Conservation (phyloP, 257 asterid species). For the Plantago major region DNA sequence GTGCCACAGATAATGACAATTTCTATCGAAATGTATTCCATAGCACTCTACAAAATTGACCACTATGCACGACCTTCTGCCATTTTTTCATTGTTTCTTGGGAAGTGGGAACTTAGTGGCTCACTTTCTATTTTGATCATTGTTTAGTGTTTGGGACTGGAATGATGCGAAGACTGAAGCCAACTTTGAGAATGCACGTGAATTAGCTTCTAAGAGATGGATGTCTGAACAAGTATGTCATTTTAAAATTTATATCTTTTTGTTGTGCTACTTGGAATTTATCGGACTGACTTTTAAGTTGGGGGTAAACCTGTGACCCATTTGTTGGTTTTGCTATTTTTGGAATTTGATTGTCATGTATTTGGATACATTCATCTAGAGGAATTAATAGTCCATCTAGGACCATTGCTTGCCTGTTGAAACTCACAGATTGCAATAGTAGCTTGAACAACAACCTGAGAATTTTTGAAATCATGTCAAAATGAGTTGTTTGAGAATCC, state of each 20-base stretch:
- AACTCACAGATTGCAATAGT: neutral
- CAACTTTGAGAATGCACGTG: slow-evolving; percentile 75
- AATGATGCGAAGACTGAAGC: slow-evolving; percentile 44
- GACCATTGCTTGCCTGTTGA: neutral
- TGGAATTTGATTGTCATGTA: neutral
- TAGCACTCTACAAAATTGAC: slow-evolving; percentile 7
- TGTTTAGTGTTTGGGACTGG: slow-evolving; percentile 90
- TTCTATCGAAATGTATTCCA: neutral
- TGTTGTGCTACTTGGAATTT: neutral
- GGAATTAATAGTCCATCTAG: neutral
- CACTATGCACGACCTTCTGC: neutral
- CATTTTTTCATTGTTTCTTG: neutral
- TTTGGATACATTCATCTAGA: neutral
- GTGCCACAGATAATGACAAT: no score
- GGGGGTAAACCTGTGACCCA: no score
- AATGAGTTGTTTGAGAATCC: no score
- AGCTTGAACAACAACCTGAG: no score
- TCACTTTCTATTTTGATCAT: slow-evolving; percentile 9
- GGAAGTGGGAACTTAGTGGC: slow-evolving; percentile 1
- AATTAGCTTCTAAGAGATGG: slow-evolving; percentile 84
- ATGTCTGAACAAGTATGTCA: slow-evolving; percentile 46
- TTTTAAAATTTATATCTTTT: neutral
- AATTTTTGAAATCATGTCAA: no score
- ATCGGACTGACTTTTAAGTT: neutral
- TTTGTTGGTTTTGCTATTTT: neutral